These are phyloP conservation scores for Geotrichum siamense DNA, from an alignment of 1,139 yeast species.

Conservation along the genomic window DNA sequence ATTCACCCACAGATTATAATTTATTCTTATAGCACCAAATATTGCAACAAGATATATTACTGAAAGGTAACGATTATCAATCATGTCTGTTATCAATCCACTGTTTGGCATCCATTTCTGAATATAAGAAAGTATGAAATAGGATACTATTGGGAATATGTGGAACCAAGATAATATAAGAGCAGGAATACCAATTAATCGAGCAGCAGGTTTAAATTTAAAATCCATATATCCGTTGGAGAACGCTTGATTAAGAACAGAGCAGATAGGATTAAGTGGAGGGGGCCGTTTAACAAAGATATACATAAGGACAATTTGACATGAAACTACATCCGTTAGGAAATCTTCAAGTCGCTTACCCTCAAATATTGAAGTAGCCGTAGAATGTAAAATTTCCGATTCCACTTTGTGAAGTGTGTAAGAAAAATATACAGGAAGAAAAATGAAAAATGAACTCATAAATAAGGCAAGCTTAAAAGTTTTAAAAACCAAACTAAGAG, in stretches of 20 bases:
- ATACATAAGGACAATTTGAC: neutral
- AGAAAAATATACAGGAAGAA: conserved; percentile 7
- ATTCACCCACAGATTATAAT: conserved; percentile 15
- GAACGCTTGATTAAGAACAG: neutral
- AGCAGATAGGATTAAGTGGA: neutral
- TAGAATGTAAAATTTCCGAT: neutral
- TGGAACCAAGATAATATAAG: conserved; percentile 1
- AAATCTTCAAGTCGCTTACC: neutral
- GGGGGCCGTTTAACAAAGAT: neutral
- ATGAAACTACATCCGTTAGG: neutral
- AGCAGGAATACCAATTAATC: conserved; percentile 2
- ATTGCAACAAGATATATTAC: neutral
- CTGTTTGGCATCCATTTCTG: neutral
- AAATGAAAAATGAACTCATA: neutral
- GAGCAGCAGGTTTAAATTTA: conserved; percentile 2
- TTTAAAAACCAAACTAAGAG: neutral
- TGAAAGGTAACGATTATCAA: neutral
- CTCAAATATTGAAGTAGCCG: neutral
- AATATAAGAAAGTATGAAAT: neutral
- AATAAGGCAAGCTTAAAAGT: conserved; percentile 6
- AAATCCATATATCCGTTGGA: conserved; percentile 11
- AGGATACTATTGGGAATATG: neutral
- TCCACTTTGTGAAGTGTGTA: conserved; percentile 8
- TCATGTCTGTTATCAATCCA: neutral
- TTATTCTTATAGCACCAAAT: too few species aligned